Conservation (phyloP, 805 yeast genomes). For the Saturnispora kantuleensis region DNA sequence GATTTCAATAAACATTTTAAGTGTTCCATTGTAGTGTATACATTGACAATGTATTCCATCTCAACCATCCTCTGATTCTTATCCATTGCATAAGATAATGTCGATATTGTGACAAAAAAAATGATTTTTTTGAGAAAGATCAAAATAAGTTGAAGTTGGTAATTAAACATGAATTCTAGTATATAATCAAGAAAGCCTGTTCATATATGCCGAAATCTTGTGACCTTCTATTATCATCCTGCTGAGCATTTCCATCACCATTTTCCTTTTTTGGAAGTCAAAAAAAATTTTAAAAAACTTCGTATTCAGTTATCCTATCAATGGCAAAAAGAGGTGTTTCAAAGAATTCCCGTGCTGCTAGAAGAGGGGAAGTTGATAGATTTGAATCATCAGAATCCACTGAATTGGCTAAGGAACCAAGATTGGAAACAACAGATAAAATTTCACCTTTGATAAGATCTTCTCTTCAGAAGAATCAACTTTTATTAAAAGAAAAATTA, state of each 20-base stretch:
- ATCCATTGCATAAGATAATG: background rate
- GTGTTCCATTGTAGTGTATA: conserved; percentile 7
- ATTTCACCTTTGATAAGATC: conserved; percentile 58
- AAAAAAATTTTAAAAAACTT: background rate
- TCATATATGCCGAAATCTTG: background rate
- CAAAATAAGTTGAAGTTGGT: background rate
- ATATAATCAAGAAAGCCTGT: background rate
- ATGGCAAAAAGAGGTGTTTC: conserved; percentile 31
- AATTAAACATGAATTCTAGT: background rate
- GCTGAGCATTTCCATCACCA: no score
- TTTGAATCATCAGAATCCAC: conserved; percentile 30
- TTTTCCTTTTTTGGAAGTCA: background rate
- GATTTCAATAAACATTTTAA: conserved; percentile 4
- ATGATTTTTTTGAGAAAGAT: background rate
- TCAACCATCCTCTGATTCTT: background rate
- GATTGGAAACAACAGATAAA: conserved; percentile 49
- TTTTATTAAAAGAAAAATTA: conserved; percentile 46
- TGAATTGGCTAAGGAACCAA: conserved; percentile 43
- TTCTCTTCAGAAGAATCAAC: conserved; percentile 50
- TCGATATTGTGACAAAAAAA: background rate
- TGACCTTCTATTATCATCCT: background rate
- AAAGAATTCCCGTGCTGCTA: conserved; percentile 68
- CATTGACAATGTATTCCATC: background rate
- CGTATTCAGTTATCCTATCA: background rate
- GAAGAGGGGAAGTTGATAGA: conserved; percentile 47